Base-by-base conservation (phyloP, 345 rosid genomes). In the Toxicodendron radicans region DNA sequence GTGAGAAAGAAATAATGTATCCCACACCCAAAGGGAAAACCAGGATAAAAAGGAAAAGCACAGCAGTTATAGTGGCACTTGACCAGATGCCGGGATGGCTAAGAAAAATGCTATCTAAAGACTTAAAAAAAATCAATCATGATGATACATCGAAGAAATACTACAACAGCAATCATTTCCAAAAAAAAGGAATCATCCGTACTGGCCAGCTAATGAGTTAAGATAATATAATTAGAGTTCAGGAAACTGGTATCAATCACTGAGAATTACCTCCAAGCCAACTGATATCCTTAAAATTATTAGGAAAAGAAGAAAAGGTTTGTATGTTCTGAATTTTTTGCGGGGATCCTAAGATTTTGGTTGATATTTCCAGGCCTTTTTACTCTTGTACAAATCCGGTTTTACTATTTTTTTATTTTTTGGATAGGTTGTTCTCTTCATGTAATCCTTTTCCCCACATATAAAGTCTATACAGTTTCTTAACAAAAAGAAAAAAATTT, bases 191-290 rank as follows among this genome's bases (percentile, higher is more conserved):
- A 41, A 58, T 33, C 33, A 32, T 9, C 20, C 11, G 5, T 13
- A 13, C 14, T n/a, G 54, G 54, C 18, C 58, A 57, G 5, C 10
- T 51, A 51, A 41, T 8, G 58, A 66, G 38, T 46, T 17, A 21
- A 49, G 12, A 56, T n/a, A 7, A 12, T 3, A 23, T 8, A 69
- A 33, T 20, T 20, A 18, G 10, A 45, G 24, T 59, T n/a, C 32
- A 27, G 14, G 43, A 20, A 43, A 35, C 35, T 49, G 5, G 70
- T 43, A 10, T 14, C 20, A 61, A 53, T 49, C 49, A 13, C 51
- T 18, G 49, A 49, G 27, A 57, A 73, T 60, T 69, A 64, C 49
- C 33, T 69, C 66, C 73, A 43, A 72, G 56, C 41, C 72, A 52
- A 49, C 38, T 30, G 62, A 76, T 70, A 71, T 17, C 61, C 53